A percentile compares a stretch with the other conserved stretches of the same genome.
Evolutionary conservation across 768 basidiomycete species (phyloP).

Genomic region (Neoboletus brunneissimus): DNA sequence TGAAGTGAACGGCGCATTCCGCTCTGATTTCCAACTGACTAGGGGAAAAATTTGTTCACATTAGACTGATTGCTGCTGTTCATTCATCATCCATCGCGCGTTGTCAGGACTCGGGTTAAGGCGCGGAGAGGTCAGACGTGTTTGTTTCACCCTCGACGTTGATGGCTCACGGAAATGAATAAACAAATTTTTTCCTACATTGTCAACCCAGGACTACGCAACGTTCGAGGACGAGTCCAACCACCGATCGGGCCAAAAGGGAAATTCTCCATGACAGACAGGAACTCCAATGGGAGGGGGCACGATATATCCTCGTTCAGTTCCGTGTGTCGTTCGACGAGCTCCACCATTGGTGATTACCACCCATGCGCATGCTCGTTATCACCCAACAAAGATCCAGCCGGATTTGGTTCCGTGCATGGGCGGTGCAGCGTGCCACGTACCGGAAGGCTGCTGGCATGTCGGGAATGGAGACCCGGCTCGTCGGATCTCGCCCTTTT

Average conservation of each 20-base stretch:
- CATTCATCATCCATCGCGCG: constrained; percentile 16
- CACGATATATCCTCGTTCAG: constrained; percentile 9
- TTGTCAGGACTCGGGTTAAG: constrained; percentile 1
- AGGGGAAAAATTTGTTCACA: constrained; percentile 15
- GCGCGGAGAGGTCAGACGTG: constrained; percentile 16
- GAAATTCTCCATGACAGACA: background rate
- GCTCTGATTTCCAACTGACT: constrained; percentile 12
- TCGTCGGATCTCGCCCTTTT: constrained; percentile 87
- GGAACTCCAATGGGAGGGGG: background rate
- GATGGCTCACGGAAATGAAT: constrained; percentile 30
- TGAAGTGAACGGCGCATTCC: background rate
- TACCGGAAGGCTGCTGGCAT: constrained; percentile 63
- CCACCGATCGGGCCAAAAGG: constrained; percentile 13
- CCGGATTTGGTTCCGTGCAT: constrained; percentile 23
- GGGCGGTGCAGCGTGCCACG: constrained; percentile 21
- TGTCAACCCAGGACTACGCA: constrained; percentile 17
- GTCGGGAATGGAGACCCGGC: constrained; percentile 65
- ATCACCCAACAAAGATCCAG: constrained; percentile 20
- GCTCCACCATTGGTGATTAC: constrained; percentile 16
- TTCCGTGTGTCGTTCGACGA: constrained; percentile 3
- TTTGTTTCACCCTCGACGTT: constrained; percentile 23
- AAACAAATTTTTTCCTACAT: constrained; percentile 25
- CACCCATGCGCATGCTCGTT: constrained; percentile 10
- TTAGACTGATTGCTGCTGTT: constrained; percentile 10
- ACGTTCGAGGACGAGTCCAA: constrained; percentile 4